These are phyloP conservation scores for Brassica hybrid DNA, from an alignment of 441 rosid species.

Conservation along the genomic window DNA sequence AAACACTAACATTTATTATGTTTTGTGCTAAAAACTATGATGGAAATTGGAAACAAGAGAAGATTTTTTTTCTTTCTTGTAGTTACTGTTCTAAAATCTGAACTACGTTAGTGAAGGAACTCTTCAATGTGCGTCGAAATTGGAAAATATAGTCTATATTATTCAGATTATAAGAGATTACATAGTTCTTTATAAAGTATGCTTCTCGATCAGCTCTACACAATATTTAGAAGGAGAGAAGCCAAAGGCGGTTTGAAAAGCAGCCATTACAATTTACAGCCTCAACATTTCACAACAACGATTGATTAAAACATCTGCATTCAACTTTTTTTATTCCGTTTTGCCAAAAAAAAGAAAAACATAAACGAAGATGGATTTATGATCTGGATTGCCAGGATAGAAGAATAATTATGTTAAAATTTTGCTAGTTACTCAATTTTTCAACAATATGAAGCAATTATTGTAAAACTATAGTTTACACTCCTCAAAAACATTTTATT, in stretches of 20 bases:
- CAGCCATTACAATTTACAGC: not conserved
- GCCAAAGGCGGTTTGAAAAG: no score
- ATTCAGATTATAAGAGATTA: not conserved
- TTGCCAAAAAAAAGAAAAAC: not conserved
- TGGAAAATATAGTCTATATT: not conserved
- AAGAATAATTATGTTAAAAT: not conserved
- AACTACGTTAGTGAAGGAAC: not conserved
- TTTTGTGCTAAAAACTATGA: not conserved
- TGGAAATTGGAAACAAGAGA: not conserved
- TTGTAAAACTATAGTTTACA: not conserved
- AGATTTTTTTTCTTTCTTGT: not conserved
- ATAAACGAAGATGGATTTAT: not conserved
- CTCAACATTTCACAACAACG: not conserved
- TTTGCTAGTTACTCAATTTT: not conserved
- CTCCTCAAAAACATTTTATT: not conserved
- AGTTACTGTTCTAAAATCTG: not conserved
- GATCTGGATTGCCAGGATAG: not conserved
- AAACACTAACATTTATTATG: not conserved
- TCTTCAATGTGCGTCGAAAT: not conserved
- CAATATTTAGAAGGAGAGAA: not conserved
- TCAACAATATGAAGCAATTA: not conserved
- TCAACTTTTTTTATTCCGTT: not conserved
- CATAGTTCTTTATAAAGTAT: not conserved
- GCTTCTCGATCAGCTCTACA: not conserved
- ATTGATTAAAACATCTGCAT: not conserved